Conservation (phyloP, 495 filamentous ascomycete genomes). For the Thermothielavioides terrestris region DNA sequence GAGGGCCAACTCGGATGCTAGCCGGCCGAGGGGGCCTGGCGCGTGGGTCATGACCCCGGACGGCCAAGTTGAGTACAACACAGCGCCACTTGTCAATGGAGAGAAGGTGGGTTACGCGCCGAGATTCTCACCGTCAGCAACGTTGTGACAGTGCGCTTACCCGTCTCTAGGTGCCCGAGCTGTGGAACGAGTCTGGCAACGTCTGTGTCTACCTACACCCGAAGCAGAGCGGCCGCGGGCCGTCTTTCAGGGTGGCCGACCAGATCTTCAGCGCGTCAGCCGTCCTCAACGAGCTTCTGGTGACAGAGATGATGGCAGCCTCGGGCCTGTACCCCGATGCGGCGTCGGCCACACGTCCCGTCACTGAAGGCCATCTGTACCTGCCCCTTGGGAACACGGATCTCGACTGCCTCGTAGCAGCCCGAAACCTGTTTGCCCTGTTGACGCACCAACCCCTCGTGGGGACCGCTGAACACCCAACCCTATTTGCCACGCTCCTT, state of each 20-base stretch:
- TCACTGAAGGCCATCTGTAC: slow-evolving; percentile 57
- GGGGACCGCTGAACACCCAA: slow-evolving; percentile 57
- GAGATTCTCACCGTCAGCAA: background rate
- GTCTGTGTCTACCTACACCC: slow-evolving; percentile 80
- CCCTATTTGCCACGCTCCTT: slow-evolving; percentile 66
- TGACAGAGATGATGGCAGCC: slow-evolving; percentile 46
- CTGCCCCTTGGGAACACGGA: slow-evolving; percentile 49
- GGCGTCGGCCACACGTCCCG: slow-evolving; percentile 30
- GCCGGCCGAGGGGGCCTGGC: slow-evolving; percentile 20
- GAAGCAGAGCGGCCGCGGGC: slow-evolving; percentile 50
- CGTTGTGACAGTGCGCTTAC: background rate
- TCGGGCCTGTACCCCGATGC: slow-evolving; percentile 28
- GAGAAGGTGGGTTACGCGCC: slow-evolving; percentile 49
- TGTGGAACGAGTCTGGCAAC: slow-evolving; percentile 81
- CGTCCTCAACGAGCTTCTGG: slow-evolving; percentile 59
- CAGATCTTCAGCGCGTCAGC: slow-evolving; percentile 62
- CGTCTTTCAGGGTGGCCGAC: slow-evolving; percentile 73
- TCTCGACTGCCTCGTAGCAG: slow-evolving; percentile 59
- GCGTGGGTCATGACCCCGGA: slow-evolving; percentile 58
- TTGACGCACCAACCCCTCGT: slow-evolving; percentile 72
- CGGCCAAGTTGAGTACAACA: slow-evolving; percentile 54
- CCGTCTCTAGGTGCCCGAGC: slow-evolving; percentile 56
- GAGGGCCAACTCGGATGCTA: slow-evolving; percentile 31
- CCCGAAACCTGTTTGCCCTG: slow-evolving; percentile 88
- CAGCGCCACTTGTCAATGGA: slow-evolving; percentile 46